Percentiles rank a stretch among this genome's conserved stretches.
Conservation (phyloP, 352 stramenopile genomes). For the Phytopythium vexans region DNA sequence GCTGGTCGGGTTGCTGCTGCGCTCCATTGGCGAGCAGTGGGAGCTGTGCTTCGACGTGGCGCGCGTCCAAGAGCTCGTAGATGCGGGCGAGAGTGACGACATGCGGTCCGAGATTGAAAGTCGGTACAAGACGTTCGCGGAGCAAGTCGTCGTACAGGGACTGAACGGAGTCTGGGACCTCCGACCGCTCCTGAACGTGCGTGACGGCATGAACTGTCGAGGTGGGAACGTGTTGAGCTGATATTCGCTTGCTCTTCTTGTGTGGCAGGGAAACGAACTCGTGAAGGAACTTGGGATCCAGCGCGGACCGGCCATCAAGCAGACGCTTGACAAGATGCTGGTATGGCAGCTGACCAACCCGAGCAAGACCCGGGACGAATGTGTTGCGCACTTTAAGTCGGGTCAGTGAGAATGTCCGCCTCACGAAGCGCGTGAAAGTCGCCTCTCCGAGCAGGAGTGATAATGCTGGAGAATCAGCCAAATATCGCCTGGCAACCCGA, state of each 20-base stretch:
- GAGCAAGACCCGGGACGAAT: constrained; percentile 49
- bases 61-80: constrained; percentile 46
- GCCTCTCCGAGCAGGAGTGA: too few relatives aligned
- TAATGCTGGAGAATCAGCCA: too few relatives aligned
- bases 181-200: constrained; percentile 70
- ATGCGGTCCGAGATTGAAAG: constrained; percentile 10
- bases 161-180: constrained; percentile 56
- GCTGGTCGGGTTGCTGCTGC: constrained; percentile 45
- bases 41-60: constrained; percentile 49
- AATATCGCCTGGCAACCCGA: too few relatives aligned
- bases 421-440: too few relatives aligned
- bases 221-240: too few relatives aligned
- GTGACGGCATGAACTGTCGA: constrained; percentile 1
- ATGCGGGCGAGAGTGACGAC: constrained; percentile 8
- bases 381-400: constrained; percentile 47
- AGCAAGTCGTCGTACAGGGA: constrained; percentile 18
- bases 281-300: constrained; percentile 57
- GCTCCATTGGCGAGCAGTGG: constrained; percentile 60
- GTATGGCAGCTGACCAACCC: constrained; percentile 61
- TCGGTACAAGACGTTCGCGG: constrained; percentile 39
- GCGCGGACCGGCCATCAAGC: constrained; percentile 58
- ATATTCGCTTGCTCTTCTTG: constrained; percentile 7
- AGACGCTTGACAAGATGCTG: constrained; percentile 50
- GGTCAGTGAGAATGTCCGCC: too few relatives aligned
- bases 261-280: constrained; percentile 59